A percentile compares a stretch with the other conserved stretches of the same genome.
phyloP scores from a whole-genome alignment of 768 basidiomycete genomes.

The Boletus barrowsii region DNA sequence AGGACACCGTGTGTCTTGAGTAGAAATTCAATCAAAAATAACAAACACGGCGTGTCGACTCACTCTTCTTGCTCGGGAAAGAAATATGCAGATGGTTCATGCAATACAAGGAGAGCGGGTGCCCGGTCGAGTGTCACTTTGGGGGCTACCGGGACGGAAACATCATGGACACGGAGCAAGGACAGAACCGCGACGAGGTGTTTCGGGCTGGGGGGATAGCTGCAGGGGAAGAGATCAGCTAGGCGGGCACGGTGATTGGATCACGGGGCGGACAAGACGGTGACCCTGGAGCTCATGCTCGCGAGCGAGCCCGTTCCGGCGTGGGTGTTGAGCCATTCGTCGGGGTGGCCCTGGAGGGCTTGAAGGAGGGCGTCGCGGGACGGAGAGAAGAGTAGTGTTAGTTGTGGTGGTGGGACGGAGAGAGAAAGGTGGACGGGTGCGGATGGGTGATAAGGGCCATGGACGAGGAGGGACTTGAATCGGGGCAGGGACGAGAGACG shows the following conservation, averaged over 20 bases:
- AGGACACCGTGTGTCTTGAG: constrained; percentile 39
- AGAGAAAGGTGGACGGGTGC: constrained; percentile 68
- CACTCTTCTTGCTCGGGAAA: constrained; percentile 23
- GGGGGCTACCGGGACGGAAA: constrained; percentile 21
- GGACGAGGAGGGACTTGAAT: constrained; percentile 58
- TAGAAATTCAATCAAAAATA: not conserved
- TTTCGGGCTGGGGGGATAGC: constrained; percentile 61
- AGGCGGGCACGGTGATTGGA: constrained; percentile 1
- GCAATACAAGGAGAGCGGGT: constrained; percentile 56
- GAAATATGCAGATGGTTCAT: constrained; percentile 61
- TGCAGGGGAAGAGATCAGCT: constrained; percentile 27
- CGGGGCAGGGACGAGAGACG: constrained; percentile 49
- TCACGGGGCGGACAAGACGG: constrained; percentile 50
- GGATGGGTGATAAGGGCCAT: constrained; percentile 62
- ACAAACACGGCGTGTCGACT: constrained; percentile 5
- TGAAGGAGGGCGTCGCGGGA: constrained; percentile 43
- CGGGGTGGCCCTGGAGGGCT: constrained; percentile 46
- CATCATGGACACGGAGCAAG: constrained; percentile 38
- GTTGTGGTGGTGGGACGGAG: constrained; percentile 38
- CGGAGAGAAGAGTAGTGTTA: constrained; percentile 51
- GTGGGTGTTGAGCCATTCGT: constrained; percentile 39
- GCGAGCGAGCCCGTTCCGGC: constrained; percentile 39
- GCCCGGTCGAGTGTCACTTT: constrained; percentile 36
- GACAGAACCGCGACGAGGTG: constrained; percentile 55
- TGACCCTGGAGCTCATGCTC: constrained; percentile 41